phyloP scores from a whole-genome alignment of 495 filamentous ascomycete species.

The Aspergillus mulundensis region DNA sequence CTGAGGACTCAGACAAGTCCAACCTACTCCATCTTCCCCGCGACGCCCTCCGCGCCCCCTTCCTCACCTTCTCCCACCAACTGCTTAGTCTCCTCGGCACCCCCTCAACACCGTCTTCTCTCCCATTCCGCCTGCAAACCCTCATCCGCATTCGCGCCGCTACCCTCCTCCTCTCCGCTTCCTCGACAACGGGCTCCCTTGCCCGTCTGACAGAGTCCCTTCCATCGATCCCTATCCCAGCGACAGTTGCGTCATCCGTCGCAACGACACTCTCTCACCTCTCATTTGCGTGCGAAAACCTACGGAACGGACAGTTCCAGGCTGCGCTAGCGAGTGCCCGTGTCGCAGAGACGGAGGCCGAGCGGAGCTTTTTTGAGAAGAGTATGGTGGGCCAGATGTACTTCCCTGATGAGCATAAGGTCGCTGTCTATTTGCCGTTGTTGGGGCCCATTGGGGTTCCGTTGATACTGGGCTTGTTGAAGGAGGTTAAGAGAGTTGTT shows the following conservation, averaged over 20 bases:
- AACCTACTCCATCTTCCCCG: conserved; percentile 46
- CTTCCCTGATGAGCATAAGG: conserved; percentile 97
- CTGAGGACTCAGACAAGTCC: conserved; percentile 17
- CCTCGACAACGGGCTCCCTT: conserved; percentile 88
- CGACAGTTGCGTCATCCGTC: conserved; percentile 80
- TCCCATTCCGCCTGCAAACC: conserved; percentile 81
- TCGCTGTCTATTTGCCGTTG: conserved; percentile 93
- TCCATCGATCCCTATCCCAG: conserved; percentile 85
- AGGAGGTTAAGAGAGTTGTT: conserved; percentile 62
- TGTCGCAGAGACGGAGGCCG: conserved; percentile 82
- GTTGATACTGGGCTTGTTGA: conserved; percentile 73
- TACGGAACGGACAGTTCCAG: conserved; percentile 61
- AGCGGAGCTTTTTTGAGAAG: conserved; percentile 96
- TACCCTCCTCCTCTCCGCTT: conserved; percentile 83
- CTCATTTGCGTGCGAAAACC: conserved; percentile 65
- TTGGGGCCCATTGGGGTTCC: conserved; percentile 91
- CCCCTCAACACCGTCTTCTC: conserved; percentile 69
- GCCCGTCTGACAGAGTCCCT: conserved; percentile 81
- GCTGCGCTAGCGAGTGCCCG: conserved; percentile 72
- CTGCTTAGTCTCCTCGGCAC: conserved; percentile 85
- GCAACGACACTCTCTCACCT: conserved; percentile 73
- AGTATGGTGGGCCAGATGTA: conserved; percentile 98
- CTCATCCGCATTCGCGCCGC: conserved; percentile 78
- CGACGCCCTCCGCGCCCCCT: conserved; percentile 66
- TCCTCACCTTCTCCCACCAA: conserved; percentile 89